Conservation (phyloP, 352 stramenopile species). For the Aphanomyces euteiches region DNA sequence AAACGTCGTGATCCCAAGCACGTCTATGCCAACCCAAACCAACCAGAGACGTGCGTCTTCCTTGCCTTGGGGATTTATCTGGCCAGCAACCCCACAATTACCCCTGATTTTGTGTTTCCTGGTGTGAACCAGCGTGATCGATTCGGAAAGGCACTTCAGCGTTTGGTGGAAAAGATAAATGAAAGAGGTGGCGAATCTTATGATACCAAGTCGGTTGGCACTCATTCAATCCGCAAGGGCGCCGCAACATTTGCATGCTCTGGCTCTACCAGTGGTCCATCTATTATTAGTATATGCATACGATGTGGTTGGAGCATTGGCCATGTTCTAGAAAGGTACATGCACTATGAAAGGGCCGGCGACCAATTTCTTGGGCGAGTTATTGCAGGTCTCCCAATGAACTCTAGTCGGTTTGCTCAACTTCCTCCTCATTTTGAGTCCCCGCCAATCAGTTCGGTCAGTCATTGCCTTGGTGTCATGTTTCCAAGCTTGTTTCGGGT, state of each 20-base stretch:
- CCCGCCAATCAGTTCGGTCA: too few species aligned
- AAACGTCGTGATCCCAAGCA: constrained; percentile 36
- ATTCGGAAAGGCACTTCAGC: constrained; percentile 18
- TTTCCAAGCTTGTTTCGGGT: not conserved
- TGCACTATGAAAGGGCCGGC: constrained; percentile 15
- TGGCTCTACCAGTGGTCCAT: constrained; percentile 21
- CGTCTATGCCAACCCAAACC: constrained; percentile 38
- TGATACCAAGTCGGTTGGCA: not conserved
- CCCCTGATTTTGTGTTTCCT: constrained; percentile 1
- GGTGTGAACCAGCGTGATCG: not conserved
- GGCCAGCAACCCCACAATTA: constrained; percentile 18
- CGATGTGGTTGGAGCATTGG: constrained; percentile 26
- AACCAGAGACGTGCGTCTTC: constrained; percentile 36
- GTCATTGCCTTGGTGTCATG: too few species aligned
- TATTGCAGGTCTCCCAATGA: constrained; percentile 13
- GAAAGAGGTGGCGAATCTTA: not conserved
- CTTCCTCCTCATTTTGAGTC: constrained; percentile 11
- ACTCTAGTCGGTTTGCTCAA: constrained; percentile 9
- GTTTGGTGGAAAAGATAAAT: constrained; percentile 5
- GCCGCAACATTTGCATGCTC: constrained; percentile 30
- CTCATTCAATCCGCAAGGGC: constrained; percentile 25
- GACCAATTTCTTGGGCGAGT: constrained; percentile 23
- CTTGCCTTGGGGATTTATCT: constrained; percentile 34
- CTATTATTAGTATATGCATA: constrained; percentile 23
- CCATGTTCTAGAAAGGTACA: constrained; percentile 25